A percentile compares a stretch with the other conserved stretches of the same genome.
These are phyloP conservation scores for Geranomyces variabilis DNA, from an alignment of 192 early-diverging fungal species.

Conservation along the genomic window DNA sequence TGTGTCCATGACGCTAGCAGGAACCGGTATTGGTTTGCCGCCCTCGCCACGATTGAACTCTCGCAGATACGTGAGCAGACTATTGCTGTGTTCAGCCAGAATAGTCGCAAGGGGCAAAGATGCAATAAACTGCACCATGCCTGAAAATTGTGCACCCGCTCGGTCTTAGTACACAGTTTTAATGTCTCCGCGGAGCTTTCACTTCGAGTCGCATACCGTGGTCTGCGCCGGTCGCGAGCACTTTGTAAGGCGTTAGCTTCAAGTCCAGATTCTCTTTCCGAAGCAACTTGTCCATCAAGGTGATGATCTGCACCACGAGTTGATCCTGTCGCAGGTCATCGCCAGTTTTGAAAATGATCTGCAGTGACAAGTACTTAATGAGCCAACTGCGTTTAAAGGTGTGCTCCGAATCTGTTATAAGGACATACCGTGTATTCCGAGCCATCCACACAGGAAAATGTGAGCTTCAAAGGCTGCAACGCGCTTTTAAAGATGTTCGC, in stretches of 20 bases:
- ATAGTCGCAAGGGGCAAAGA: constrained; percentile 88
- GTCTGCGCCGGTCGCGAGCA: constrained; percentile 91
- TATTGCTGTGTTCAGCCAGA: constrained; percentile 83
- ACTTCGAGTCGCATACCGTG: constrained; percentile 64
- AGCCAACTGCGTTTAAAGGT: not conserved
- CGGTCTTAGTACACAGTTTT: no score
- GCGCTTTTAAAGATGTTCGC: constrained; percentile 90
- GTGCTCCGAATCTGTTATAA: not conserved
- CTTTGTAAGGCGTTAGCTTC: constrained; percentile 90
- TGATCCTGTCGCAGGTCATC: constrained; percentile 99
- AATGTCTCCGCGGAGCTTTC: no score
- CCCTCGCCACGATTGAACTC: constrained; percentile 71
- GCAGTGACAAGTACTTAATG: not conserved
- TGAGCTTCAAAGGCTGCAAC: constrained; percentile 83
- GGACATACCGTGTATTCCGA: constrained; percentile 75
- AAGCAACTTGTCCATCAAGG: constrained; percentile 93
- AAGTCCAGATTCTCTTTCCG: constrained; percentile 96
- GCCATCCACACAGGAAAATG: constrained; percentile 83
- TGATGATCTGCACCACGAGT: constrained; percentile 95
- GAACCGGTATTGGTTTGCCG: constrained; percentile 47
- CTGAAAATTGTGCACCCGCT: constrained; percentile 33
- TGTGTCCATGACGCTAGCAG: constrained; percentile 84
- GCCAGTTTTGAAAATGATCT: constrained; percentile 95
- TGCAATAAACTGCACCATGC: constrained; percentile 91
- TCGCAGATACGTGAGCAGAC: constrained; percentile 78